These are phyloP conservation scores for Aspergillus egyptiacus DNA, from an alignment of 495 filamentous ascomycete species.

Conservation along the genomic window DNA sequence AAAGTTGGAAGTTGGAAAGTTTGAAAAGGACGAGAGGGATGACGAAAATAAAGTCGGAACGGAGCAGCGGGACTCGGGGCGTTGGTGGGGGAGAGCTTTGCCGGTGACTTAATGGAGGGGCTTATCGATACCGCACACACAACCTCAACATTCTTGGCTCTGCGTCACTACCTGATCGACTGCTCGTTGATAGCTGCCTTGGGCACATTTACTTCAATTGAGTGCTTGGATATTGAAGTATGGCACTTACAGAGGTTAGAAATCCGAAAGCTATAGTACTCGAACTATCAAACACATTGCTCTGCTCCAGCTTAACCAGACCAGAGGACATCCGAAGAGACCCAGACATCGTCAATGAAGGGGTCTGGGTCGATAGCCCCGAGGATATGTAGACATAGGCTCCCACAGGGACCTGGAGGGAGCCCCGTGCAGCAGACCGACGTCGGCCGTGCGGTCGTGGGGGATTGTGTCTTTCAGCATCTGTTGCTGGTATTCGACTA, in stretches of 20 bases:
- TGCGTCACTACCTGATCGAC: conserved; percentile 13
- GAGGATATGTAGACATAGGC: conserved; percentile 14
- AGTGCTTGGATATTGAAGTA: neutral
- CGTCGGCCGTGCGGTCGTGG: conserved; percentile 13
- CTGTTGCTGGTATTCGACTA: conserved; percentile 7
- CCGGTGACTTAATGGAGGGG: conserved; percentile 9
- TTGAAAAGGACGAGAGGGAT: conserved; percentile 9
- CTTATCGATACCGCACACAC: conserved; percentile 23
- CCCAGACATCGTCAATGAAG: conserved; percentile 7
- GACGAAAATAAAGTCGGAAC: conserved; percentile 10
- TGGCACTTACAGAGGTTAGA: neutral
- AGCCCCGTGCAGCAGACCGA: conserved; percentile 14
- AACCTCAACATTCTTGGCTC: conserved; percentile 2
- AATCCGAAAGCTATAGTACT: neutral
- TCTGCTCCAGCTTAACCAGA: no score
- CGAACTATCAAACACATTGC: conserved; percentile 2
- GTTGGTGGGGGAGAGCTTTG: neutral
- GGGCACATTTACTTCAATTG: conserved; percentile 4
- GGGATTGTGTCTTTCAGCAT: conserved; percentile 3
- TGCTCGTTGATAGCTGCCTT: neutral
- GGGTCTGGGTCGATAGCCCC: conserved; percentile 10
- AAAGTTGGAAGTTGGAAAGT: conserved; percentile 10
- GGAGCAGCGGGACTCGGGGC: neutral
- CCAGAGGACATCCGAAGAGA: no score
- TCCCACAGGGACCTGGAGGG: conserved; percentile 16